Evolutionary conservation across 2,329 filamentous ascomycete genomes (phyloP), one percentile per base, ranked within the genome.

Genomic region (Boeremia lycopersici): DNA sequence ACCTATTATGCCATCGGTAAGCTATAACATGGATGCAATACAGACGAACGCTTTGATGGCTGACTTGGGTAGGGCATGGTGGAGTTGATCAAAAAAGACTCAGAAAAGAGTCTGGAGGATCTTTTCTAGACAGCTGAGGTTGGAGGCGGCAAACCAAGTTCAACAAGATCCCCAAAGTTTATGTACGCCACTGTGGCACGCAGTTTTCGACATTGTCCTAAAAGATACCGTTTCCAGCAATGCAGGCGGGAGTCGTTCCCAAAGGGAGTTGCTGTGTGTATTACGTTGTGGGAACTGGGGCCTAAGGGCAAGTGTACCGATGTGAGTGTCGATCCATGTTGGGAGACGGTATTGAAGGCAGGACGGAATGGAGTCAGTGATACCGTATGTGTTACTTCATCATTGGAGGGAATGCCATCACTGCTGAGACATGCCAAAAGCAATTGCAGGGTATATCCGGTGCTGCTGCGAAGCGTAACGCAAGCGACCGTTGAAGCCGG

Each of bases 1-100:
- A 63, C 91, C 93, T 1, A 87, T 97, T 54, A 96, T 99, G 92
- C 95, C 95, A 19, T 83, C 90, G 79, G 93, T 96, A 77, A 78
- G 82, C 15, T 19, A 12, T 6, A 23, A 5, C 19, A 23, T 15
- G 11, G 2, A 15, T 19, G 12, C n/a, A 40, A 8, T 28, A 45
- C 30, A 41, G 17, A 19, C 25, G 45, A 36, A 36, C 9, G 5
- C 8, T 12, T 17, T 42, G 38, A 23, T 23, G 28, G 39, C 25
- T n/a, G 10, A 31, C 10, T 6, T 11, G n/a, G 13, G 36, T 15
- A 96, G 91, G 95, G 93, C 26, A 99, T 99, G 95, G 77, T 95
- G 49, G 92, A 96, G 29, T 78, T 99, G 68, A 96, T 99, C 70
- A 89, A 90, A 71, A 90, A 92, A 67, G 95, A 99, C 73, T 90